Base-by-base conservation (phyloP, 495 filamentous ascomycete genomes). In the Penicillium atrosanguineum region DNA sequence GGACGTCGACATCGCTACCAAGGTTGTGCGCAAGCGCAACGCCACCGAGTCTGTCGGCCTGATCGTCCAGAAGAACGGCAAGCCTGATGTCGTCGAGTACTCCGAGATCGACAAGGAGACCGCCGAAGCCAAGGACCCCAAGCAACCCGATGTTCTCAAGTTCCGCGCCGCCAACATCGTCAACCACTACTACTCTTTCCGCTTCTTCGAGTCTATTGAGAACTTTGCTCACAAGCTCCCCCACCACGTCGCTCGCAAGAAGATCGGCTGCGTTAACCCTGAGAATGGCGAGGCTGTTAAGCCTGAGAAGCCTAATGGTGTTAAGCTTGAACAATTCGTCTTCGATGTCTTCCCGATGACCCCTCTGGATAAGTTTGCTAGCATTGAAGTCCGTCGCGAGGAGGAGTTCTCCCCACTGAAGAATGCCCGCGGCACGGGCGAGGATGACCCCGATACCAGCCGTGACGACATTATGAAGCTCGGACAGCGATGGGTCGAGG, bases 121-220 rank as follows among this genome's bases (percentile, higher is more conserved):
- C 3, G 87, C 93, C 34, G 91, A 96, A 67, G 92, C 91, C 58
- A 84, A 87, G 67, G 94, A 99, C 68, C 79, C 87, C 48, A 87
- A 90, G 69, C 85, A 97, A 63, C 78, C 81, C 1, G 84, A 83
- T 41, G 77, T 97, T 47, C 83, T 99, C 65, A 95, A 90, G 74
- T 97, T 95, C 86, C 86, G 94, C 40, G 93, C 94, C 46, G 94
- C 92, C 57, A 99, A 99, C 75, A 99, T 99, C 55, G 94, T 99
- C 74, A 99, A 99, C 80, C 94, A 99, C 79, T 99, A 97, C 81
- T 99, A 99, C 78, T 92, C 88, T 31, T 95, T 91, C 80, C 77
- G 83, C 51, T 99, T 97, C 79, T 80, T 99, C 45, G 88, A 96
- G 68, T 86, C 82, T 40, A 95, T 97, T 59, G 90, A 93, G 46